Evolutionary conservation across 2,329 filamentous ascomycete genomes (phyloP), one percentile per base, ranked within the genome.

Genomic region (Annulohypoxylon truncatum): DNA sequence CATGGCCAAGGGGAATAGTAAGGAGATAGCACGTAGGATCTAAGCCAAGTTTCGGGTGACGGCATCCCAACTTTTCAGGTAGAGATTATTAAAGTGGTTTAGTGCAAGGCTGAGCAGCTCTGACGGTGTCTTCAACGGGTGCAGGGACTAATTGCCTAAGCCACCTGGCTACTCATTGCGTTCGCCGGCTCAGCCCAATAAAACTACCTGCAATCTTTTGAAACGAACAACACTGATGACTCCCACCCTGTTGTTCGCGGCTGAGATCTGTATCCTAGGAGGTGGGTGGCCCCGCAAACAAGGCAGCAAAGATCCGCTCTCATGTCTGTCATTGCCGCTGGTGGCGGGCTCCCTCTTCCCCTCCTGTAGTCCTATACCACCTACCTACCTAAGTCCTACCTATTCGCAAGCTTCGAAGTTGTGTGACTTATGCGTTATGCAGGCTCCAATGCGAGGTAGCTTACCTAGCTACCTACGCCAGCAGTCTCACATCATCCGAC

Each of bases 401-500:
- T n/a, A n/a, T n/a, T n/a, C n/a, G n/a, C n/a, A n/a, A n/a, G n/a
- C n/a, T n/a, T n/a, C 28, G 13, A n/a, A 22, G 51, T 55, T 44
- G 48, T 53, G 51, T 61, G 56, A 65, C 38, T 61, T 61, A 18
- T 20, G 52, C 47, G 28, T 22, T 57, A 57, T 65, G 62, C 52
- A 61, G 22, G 44, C 57, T 42, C 55, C 15, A 13, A 54, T 42
- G 61, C 61, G 56, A n/a, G n/a, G n/a, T 33, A 4, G 20, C 10
- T 29, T 29, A 13, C 40, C 28, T 48, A 15, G 40, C 15, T 24
- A 28, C 38, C 35, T 38, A 38, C 35, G 53, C 8, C 26, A 28
- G 29, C n/a, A n/a, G 53, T 22, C 28, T 35, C 46, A 18, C 4
- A 28, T 3, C 29, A 52, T 47, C 47, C 44, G 48, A 33, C 33